These are phyloP conservation scores for Tulasnella sp. DNA, from an alignment of 768 basidiomycete genomes.

Conservation along the genomic window DNA sequence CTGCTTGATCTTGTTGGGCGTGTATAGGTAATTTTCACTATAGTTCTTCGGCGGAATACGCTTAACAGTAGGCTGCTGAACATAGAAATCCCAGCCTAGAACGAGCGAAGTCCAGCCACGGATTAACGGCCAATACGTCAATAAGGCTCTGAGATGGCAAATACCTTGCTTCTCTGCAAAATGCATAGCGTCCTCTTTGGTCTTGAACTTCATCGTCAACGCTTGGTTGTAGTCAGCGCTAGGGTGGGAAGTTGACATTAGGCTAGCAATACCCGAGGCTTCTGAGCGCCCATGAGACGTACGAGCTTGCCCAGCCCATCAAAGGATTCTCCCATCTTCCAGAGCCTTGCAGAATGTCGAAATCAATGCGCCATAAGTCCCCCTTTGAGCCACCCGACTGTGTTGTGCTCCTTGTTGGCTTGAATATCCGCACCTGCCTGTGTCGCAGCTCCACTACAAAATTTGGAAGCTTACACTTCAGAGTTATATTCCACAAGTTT, in stretches of 20 bases:
- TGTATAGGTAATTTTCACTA: constrained; percentile 84
- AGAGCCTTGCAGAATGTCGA: constrained; percentile 77
- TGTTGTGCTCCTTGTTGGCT: constrained; percentile 89
- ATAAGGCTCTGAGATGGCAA: background rate
- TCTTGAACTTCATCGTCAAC: constrained; percentile 68
- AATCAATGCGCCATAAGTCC: constrained; percentile 89
- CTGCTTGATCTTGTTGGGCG: constrained; percentile 65
- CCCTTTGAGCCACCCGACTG: constrained; percentile 82
- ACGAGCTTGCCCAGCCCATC: constrained; percentile 97
- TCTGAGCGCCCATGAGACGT: too few species aligned
- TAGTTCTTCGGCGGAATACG: constrained; percentile 80
- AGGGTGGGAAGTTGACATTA: background rate
- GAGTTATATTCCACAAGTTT: background rate
- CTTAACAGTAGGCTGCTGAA: constrained; percentile 51
- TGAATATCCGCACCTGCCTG: constrained; percentile 82
- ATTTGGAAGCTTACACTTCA: background rate
- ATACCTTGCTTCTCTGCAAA: constrained; percentile 95
- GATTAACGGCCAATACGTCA: background rate
- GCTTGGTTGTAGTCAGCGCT: constrained; percentile 97
- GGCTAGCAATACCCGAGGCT: background rate
- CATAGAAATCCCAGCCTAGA: constrained; percentile 83
- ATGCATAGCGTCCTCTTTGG: constrained; percentile 82
- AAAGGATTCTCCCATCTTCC: constrained; percentile 97
- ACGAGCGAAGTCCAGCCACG: constrained; percentile 11
- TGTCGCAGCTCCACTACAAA: constrained; percentile 66